Evolutionary conservation across 768 basidiomycete species (phyloP), one percentile per base, ranked within the genome.

Genomic region (Candolleomyces eurysporus): DNA sequence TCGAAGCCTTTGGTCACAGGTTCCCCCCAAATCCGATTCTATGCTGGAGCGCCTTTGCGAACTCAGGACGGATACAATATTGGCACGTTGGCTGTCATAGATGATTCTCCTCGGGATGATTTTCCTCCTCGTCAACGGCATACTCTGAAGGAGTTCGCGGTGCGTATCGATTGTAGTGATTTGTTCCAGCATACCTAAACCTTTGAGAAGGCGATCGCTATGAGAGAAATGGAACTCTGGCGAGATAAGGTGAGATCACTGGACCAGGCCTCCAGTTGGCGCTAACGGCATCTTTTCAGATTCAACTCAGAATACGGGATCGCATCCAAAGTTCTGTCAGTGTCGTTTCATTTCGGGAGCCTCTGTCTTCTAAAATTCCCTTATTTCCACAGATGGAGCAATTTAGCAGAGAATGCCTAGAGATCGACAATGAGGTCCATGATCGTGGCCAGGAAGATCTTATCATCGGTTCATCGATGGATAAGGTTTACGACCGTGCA

Each of bases 201-300:
- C 50, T 57, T 80, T 80, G 6, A 17, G 22, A 59, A 81, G 79
- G 93, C 92, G 2, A 88, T 98, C 59, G 89, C 89, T 17, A 92
- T 97, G 89, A 85, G 96, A 40, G 96, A 98, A 73, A 87, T 98
- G 87, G 96, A 97, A 71, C 78, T 97, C 2, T 97, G 94, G 94
- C 79, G 89, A 61, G 95, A 97, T 72, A 96, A 97, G 81, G 91
- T 91, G 59, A 21, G 1, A 32, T 61, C 36, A 40, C 17, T 50
- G 17, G 55, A 39, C 40, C 3, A 16, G 30, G 32, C 26, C 50
- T 48, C 14, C 13, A 22, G 42, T 43, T 21, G 14, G 17, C 43
- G 30, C 21, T 57, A 43, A 53, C 49, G 31, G 36, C 16, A 60
- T 32, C 19, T 6, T 46, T 30, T 56, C 36, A 91, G 91, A 94